Conservation (phyloP, 345 rosid species). For the Combretum micranthum region DNA sequence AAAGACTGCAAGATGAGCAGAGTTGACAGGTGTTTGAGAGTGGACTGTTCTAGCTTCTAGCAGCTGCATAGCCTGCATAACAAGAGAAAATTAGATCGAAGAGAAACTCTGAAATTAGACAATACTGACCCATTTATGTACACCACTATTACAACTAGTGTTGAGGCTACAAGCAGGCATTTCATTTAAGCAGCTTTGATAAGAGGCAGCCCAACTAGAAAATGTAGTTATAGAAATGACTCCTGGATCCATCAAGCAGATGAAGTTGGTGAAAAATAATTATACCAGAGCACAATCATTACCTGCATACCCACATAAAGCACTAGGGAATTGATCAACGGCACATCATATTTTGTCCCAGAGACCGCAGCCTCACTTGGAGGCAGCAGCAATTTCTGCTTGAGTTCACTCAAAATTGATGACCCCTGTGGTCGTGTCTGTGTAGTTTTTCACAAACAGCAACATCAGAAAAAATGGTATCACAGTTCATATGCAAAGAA, state of each 20-base stretch:
- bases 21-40: constrained; percentile 50
- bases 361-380: constrained; percentile 74
- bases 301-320: constrained; percentile 99
- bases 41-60: constrained; percentile 65
- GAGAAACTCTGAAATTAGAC: neutral
- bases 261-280: neutral
- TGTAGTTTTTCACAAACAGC: constrained; percentile 7
- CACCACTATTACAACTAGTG: no score
- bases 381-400: constrained; percentile 71
- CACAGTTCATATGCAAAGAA: no score
- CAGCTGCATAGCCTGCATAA: constrained; percentile 64
- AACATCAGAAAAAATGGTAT: neutral
- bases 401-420: constrained; percentile 63
- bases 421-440: constrained; percentile 79
- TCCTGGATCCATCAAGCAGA: neutral
- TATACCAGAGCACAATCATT: neutral
- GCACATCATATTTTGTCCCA: constrained; percentile 83
- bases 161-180: neutral
- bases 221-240: neutral
- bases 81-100: neutral
- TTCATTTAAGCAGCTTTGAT: neutral
- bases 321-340: constrained; percentile 91
- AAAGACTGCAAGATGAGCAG: constrained; percentile 31
- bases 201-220: neutral
- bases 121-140: no score